Percentiles rank a stretch among this genome's conserved stretches.
These are phyloP conservation scores for Polygonum aviculare DNA, from an alignment of 148 eudicot species.

Conservation along the genomic window DNA sequence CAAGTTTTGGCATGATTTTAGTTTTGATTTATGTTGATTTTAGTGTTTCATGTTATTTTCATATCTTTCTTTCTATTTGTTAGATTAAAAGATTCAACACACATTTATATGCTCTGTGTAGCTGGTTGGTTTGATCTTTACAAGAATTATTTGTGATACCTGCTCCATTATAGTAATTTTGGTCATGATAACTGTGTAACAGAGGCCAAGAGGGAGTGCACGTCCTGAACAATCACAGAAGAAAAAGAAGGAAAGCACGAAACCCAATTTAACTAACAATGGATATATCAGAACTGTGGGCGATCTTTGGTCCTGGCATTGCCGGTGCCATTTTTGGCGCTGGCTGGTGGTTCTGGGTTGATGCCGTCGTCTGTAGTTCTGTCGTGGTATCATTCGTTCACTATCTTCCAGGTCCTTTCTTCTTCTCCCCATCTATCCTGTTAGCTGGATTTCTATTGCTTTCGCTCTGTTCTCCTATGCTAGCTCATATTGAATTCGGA, in stretches of 20 bases:
- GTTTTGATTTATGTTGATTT: no score
- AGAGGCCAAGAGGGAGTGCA: neutral
- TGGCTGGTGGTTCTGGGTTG: conserved; percentile 99
- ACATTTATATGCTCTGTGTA: no score
- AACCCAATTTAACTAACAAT: conserved; percentile 16
- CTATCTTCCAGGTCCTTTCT: conserved; percentile 68
- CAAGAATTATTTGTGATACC: no score
- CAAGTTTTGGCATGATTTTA: no score
- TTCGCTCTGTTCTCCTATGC: neutral
- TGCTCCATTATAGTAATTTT: no score
- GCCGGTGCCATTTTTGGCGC: conserved; percentile 91
- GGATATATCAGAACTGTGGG: conserved; percentile 70
- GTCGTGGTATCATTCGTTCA: conserved; percentile 73
- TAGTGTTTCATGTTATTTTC: no score
- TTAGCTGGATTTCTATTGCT: neutral
- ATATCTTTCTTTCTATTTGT: no score
- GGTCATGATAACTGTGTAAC: no score
- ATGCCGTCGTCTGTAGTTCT: conserved; percentile 91
- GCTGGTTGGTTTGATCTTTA: no score
- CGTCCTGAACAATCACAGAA: neutral
- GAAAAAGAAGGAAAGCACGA: neutral
- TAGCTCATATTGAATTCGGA: neutral
- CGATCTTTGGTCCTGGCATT: conserved; percentile 82
- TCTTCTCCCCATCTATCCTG: neutral
- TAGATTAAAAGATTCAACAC: no score